Base-by-base conservation (phyloP, 768 basidiomycete genomes). In the Trametopsis cervina region DNA sequence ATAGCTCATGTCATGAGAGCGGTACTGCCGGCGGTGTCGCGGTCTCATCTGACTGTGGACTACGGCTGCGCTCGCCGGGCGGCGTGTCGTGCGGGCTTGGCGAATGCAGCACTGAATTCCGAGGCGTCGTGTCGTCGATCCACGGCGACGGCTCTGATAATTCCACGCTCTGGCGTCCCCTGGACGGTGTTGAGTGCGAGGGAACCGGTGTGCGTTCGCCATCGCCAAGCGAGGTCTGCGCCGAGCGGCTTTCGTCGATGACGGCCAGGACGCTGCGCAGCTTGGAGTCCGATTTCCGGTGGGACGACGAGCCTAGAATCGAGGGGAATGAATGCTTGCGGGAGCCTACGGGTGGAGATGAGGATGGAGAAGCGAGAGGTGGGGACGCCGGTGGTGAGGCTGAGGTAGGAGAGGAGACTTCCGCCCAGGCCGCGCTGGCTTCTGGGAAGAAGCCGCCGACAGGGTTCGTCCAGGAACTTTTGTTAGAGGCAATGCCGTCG, bases 191-290 rank as follows among this genome's bases (percentile, higher is more conserved):
- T 33, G 29, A 33, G 15, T 33, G 29, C 7, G 29, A 33, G 9
- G 29, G 29, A 7, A 33, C 29, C 29, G 29, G 29, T 7, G 29
- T 33, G 15, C 46, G 20, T 40, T 25, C 39, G 38, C 38, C 46
- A 26, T 47, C 43, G 24, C 25, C 43, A 7, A 11, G 2, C 2
- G 17, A 26, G 15, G 15, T 9, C 47, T 69, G 76, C 24, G 65
- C 63, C 12, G 41, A 40, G 25, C 51, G 51, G 38, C 46, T 52
- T 64, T 89, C 87, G 51, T 86, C 83, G 46, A 89, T 81, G 18
- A 79, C 75, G 24, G 83, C 64, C n/a, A 89, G 68, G n/a, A 84
- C 77, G 49, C 71, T 81, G 40, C 83, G 81, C 38, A 89, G 73
- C 61, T 85, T 87, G 15, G 76, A 75, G 26, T 82, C 80, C 3